Conservation (phyloP, 441 rosid species). For the Melastoma candidum region DNA sequence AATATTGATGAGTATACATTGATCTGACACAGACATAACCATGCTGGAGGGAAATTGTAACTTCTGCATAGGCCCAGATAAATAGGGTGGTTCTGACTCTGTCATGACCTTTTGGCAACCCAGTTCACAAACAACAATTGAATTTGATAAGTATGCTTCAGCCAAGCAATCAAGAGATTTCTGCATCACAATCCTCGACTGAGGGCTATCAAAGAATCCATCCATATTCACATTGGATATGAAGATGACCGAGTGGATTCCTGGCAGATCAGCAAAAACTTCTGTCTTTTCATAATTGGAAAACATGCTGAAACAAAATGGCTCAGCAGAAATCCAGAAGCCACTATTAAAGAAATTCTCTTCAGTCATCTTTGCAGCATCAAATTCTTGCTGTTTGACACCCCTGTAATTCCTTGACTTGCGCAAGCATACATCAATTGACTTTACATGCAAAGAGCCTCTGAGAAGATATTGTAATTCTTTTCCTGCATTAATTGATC, state of each 20-base stretch:
- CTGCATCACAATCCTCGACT: slow-evolving; percentile 27
- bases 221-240: slow-evolving; percentile 35
- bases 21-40: slow-evolving; percentile 24
- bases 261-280: slow-evolving; percentile 32
- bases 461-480: slow-evolving; percentile 30
- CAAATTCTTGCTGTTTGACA: slow-evolving; percentile 22
- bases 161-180: slow-evolving; percentile 45
- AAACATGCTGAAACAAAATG: slow-evolving; percentile 32
- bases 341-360: slow-evolving; percentile 33
- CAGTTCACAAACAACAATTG: slow-evolving; percentile 36
- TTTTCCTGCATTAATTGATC: slow-evolving; percentile 22
- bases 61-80: slow-evolving; percentile 28
- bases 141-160: slow-evolving; percentile 57
- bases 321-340: slow-evolving; percentile 52
- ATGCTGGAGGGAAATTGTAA: slow-evolving; percentile 31
- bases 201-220: slow-evolving; percentile 36
- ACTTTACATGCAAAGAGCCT: slow-evolving; percentile 41
- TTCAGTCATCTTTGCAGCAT: slow-evolving; percentile 24
- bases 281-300: slow-evolving; percentile 45
- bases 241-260: slow-evolving; percentile 41
- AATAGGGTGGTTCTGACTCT: slow-evolving; percentile 31
- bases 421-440: slow-evolving; percentile 56
- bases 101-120: slow-evolving; percentile 27
- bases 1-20: slow-evolving; percentile 40
- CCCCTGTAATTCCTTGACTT: slow-evolving; percentile 34